phyloP scores from a whole-genome alignment of 177 flowering plant species.

The Telopea speciosissima region DNA sequence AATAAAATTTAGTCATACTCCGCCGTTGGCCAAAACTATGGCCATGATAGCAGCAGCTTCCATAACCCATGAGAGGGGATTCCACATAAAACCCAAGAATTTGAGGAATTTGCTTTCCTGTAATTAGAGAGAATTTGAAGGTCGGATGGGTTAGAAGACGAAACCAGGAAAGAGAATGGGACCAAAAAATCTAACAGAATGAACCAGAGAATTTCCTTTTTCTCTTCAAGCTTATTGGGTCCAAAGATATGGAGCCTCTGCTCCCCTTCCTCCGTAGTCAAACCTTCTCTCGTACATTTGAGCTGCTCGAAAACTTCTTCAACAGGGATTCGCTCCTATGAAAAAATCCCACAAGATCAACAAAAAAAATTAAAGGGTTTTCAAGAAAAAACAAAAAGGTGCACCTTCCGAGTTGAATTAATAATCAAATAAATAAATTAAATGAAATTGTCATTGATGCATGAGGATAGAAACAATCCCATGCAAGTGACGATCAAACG shows the following conservation, averaged over 20 bases:
- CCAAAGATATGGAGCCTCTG: slow-evolving; percentile 54
- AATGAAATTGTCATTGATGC: too few species aligned
- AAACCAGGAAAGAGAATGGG: neutral
- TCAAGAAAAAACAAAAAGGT: neutral
- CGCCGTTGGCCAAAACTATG: slow-evolving; percentile 42
- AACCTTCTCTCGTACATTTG: slow-evolving; percentile 52
- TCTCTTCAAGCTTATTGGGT: slow-evolving; percentile 70
- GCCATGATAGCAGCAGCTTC: slow-evolving; percentile 45
- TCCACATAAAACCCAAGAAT: slow-evolving; percentile 71
- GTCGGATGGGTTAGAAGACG: neutral
- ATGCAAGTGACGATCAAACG: too few species aligned
- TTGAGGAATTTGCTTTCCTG: slow-evolving; percentile 40
- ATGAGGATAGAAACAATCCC: too few species aligned
- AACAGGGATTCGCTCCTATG: slow-evolving; percentile 55
- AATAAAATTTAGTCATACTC: slow-evolving; percentile 16
- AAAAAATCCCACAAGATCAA: neutral
- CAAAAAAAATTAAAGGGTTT: neutral
- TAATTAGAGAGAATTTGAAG: neutral
- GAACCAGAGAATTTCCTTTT: slow-evolving; percentile 25
- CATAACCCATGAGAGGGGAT: slow-evolving; percentile 80
- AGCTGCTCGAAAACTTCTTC: slow-evolving; percentile 55
- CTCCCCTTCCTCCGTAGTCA: slow-evolving; percentile 42
- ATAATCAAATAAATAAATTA: neutral
- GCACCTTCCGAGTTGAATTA: neutral
- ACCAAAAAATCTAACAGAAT: too few species aligned